Evolutionary conservation across 2,329 filamentous ascomycete genomes (phyloP).

Genomic region (Helotiales sp.): DNA sequence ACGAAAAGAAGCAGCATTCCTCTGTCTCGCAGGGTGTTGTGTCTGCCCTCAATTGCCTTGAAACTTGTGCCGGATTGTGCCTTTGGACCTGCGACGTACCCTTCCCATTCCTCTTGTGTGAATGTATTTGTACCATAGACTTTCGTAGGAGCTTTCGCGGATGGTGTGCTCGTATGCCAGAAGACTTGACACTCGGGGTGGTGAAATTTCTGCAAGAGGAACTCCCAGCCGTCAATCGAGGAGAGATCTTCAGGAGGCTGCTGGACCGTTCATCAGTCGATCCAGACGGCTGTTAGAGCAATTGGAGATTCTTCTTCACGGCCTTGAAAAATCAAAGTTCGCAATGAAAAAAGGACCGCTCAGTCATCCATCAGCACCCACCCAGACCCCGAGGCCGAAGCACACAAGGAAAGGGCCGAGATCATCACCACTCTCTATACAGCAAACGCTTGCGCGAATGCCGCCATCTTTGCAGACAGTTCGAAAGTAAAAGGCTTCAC

Average conservation of each 20-base stretch:
- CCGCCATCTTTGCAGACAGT: conserved; percentile 68
- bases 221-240: no score
- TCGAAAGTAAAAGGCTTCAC: conserved; percentile 74
- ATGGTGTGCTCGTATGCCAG: no score
- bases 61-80: background rate
- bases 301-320: conserved; percentile 47
- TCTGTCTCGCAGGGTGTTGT: background rate
- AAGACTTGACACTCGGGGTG: no score
- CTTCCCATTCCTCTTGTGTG: conserved; percentile 77
- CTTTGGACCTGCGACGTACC: background rate
- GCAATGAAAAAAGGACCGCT: conserved; percentile 69
- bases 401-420: conserved; percentile 60
- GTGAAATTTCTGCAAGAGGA: no score
- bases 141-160: no score
- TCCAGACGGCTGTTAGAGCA: no score
- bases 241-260: no score
- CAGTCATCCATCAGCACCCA: conserved; percentile 90
- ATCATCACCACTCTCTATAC: conserved; percentile 95
- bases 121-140: no score
- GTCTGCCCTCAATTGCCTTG: background rate
- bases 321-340: conserved; percentile 51
- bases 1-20: background rate
- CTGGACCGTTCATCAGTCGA: no score
- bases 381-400: conserved; percentile 76
- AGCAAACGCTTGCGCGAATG: conserved; percentile 40